Conservation (phyloP, 2,329 filamentous ascomycete species). For the Sarocladiaceae sp. region DNA sequence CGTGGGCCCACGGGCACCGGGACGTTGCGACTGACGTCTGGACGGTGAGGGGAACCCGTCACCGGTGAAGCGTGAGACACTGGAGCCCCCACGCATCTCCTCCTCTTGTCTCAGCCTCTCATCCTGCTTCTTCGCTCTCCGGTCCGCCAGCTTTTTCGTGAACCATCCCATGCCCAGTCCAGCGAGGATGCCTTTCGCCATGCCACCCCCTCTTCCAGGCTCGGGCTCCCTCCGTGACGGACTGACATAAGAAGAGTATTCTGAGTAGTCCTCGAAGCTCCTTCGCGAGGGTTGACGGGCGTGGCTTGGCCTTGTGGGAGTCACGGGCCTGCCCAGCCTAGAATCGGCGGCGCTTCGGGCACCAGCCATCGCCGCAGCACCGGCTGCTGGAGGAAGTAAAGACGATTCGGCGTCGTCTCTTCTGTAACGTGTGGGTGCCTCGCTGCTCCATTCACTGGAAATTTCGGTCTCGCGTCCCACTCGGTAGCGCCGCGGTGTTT, state of each 20-base stretch:
- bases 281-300: constrained; percentile 35
- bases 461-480: constrained; percentile 43
- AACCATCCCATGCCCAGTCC: constrained; percentile 64
- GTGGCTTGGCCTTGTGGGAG: constrained; percentile 39
- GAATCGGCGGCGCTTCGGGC: constrained; percentile 39
- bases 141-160: constrained; percentile 56
- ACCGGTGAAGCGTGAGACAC: constrained; percentile 60
- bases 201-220: constrained; percentile 38
- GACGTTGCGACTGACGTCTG: constrained; percentile 27
- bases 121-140: constrained; percentile 41
- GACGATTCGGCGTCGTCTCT: constrained; percentile 26
- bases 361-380: constrained; percentile 36
- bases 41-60: constrained; percentile 54
- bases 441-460: constrained; percentile 35
- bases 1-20: constrained; percentile 18
- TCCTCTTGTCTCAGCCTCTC: constrained; percentile 43
- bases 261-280: constrained; percentile 43
- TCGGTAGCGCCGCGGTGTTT: constrained; percentile 48
- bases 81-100: constrained; percentile 52
- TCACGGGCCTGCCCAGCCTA: constrained; percentile 32
- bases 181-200: constrained; percentile 53
- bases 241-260: constrained; percentile 55
- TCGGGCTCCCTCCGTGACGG: constrained; percentile 49
- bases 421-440: constrained; percentile 3
- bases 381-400: constrained; percentile 40